Base-by-base conservation (phyloP, 306 rosid genomes). In the Dryas octopetala region DNA sequence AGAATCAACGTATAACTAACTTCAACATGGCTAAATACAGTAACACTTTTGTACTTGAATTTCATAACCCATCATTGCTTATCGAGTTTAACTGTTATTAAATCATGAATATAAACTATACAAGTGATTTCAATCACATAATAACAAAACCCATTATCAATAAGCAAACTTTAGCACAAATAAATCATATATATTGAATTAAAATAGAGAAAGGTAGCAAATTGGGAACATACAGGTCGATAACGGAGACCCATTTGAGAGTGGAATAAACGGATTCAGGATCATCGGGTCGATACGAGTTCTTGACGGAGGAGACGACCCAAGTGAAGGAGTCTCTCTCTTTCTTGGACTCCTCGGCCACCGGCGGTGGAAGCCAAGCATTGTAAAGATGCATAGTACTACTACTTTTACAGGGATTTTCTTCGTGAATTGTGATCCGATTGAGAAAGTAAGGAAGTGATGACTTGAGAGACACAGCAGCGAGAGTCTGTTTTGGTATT, bases 331-430 rank as follows among this genome's bases (percentile, higher is more conserved):
- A 92, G 10, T 95, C 93, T 52, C 71, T 62, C 87, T 95, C 99
- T 32, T 71, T 84, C 71, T 70, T 75, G 68, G 98, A 82, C 51
- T 84, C 88, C 7, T 86, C 80, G 9, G 93, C 97, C 71, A 95
- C 96, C 9, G 99, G 99, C 62, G 97, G 93, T 4, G 99, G 99
- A 23, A 95, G 91, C 97, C 97, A 95, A 69, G 94, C 99, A 90
- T 95, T 95, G 86, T 92, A 89, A 73, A 92, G 98, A 90, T 95
- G 99, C 99, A 95, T 86, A 13, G 4, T 32, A 32, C 38, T 32
- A 32, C 38, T 32, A 32, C 38, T 32, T 89, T 65, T 60, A 5
- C 47, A 26, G 7, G 64, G 23, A 76, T 14, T 69, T 74, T 62
- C 66, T 44, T 19, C 14, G 15, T 3, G 73, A 64, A 50, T 32